A percentile compares a stretch with the other conserved stretches of the same genome.
phyloP scores from a whole-genome alignment of 805 yeast genomes.

The Candida taoyuanica region DNA sequence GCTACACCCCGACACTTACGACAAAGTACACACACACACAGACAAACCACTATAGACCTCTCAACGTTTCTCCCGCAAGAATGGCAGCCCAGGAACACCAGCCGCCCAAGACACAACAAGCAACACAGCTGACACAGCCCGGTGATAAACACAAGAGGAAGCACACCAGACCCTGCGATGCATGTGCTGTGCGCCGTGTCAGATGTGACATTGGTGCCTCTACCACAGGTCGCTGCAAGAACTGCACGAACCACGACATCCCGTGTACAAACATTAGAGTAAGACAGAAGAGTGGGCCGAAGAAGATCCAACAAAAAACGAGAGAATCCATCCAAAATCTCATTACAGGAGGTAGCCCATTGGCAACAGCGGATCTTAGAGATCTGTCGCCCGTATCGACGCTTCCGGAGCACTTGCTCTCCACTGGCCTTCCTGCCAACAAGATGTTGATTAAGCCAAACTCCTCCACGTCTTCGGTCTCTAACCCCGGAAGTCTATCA shows the following conservation, averaged over 20 bases:
- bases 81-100: too few species aligned
- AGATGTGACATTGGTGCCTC: slow-evolving; percentile 20
- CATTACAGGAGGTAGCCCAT: slow-evolving; percentile 1
- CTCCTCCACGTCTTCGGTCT: neutral
- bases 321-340: slow-evolving; percentile 16
- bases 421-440: too few species aligned
- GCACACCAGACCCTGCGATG: slow-evolving; percentile 24
- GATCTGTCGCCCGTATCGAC: neutral
- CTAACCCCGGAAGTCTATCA: too few species aligned
- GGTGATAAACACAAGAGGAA: slow-evolving; percentile 3
- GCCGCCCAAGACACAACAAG: neutral
- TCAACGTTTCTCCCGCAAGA: too few species aligned
- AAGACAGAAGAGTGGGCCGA: slow-evolving; percentile 25
- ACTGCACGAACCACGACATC: slow-evolving; percentile 21
- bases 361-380: neutral
- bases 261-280: slow-evolving; percentile 23
- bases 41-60: too few species aligned
- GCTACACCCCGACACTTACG: too few species aligned
- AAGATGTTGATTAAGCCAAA: too few species aligned
- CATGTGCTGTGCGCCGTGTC: slow-evolving; percentile 26
- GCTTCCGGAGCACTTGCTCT: too few species aligned
- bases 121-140: slow-evolving; percentile 1
- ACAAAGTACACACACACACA: too few species aligned
- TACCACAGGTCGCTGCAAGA: slow-evolving; percentile 18
- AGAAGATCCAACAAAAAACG: slow-evolving; percentile 22